Base-by-base conservation (phyloP, 2,329 filamentous ascomycete species). In the Colletotrichum plurivorum region DNA sequence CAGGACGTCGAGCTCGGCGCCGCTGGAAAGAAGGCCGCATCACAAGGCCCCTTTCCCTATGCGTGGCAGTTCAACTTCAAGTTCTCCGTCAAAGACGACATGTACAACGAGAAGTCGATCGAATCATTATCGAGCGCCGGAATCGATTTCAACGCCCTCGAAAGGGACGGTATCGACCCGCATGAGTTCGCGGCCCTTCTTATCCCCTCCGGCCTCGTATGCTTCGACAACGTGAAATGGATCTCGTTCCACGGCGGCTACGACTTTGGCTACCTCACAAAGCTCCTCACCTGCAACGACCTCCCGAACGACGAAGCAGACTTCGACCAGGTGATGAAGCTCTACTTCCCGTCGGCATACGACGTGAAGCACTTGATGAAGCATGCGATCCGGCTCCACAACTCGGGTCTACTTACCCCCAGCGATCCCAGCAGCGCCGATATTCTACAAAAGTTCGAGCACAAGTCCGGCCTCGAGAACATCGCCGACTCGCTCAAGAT, bases 1-100 rank as follows among this genome's bases (percentile, higher is more conserved):
- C 84, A 87, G 59, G 70, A 81, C 49, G 70, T 75, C 16, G 83
- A 85, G 4, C 71, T 81, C 22, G 77, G 76, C n/a, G 75, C 77
- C 39, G 80, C 76, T 18, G 78, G 76, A 41, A 79, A 83, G 71
- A 80, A 83, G 71, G 79, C 80, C 25, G 81, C 78, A 20, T 79
- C 73, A 57, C 84, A 80, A 69, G 80, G 78, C 18, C 86, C 88
- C 56, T 90, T 94, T 68, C 95, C 94, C 16, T 97, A 93, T 78
- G 97, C 95, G 18, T 99, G 96, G 96, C 95, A 98, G 75, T 99
- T 99, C 87, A 98, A 99, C 85, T 99, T 99, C 83, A 92, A 95
- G 75, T 99, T 98, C 81, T 96, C 94, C 1, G 87, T 98, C 10
- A 93, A 96, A 73, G 90, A 95, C 46, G 96, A 99, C 82, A 99